Base-by-base conservation (phyloP, 352 stramenopile genomes). In the Hyaloperonospora arabidopsidis region DNA sequence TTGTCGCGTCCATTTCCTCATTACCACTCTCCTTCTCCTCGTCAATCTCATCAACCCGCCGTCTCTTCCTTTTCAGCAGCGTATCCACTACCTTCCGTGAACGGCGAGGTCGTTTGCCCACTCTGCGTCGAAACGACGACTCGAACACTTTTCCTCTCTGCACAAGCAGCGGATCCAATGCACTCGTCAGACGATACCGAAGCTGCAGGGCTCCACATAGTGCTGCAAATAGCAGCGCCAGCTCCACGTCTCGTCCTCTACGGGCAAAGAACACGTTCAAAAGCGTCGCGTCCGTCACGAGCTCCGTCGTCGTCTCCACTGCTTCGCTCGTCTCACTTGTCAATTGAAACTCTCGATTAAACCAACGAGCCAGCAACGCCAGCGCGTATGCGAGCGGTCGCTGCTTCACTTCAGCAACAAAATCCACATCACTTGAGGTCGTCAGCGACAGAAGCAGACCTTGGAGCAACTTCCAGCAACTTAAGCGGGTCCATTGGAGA, bases 281-380 rank as follows among this genome's bases (percentile, higher is more conserved):
- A 2, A 93, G 59, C 46, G 55, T 64, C n/a, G 60, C 59, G 36
- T 84, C 75, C 0, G 74, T 79, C 45, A 85, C 36, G 5, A 72
- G 14, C 40, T 71, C 60, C 14, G 49, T n/a, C n/a, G n/a, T n/a
- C n/a, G n/a, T 45, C 3, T 28, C 17, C 2, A n/a, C 6, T 21
- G 46, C 36, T 32, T 61, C 18, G 15, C 66, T 23, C 12, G 57
- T 28, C 0, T 68, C 45, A 17, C 41, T 57, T 13, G 10, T 25
- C 3, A 81, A 15, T 29, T 54, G 43, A 54, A 87, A 89, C n/a
- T 75, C 56, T 28, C 49, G 34, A 36, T 63, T 51, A 45, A 89
- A 87, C 82, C 83, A 93, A 15, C 70, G 74, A 58, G 89, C 57
- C 13, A 93, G 61, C 52, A 81, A 61, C 60, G 88, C 69, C 45